Conservation (phyloP, 108 stramenopile genomes). For the Cylindrotheca fusiformis region DNA sequence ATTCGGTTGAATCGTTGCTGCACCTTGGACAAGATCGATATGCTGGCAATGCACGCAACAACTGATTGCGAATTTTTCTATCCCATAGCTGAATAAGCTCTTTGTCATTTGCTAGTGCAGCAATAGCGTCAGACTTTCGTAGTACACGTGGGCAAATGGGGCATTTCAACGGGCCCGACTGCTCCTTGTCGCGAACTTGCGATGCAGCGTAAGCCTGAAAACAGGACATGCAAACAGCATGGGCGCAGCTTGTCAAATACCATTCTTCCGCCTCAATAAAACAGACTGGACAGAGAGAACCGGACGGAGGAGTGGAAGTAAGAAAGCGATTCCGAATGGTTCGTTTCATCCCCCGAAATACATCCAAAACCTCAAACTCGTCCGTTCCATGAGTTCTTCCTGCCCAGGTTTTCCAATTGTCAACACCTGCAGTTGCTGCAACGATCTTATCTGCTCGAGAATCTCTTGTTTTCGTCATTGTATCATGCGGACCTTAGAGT, state of each 20-base stretch:
- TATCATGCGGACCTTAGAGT: too few species aligned
- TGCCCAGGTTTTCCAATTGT: slow-evolving; percentile 40
- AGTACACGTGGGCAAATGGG: slow-evolving; percentile 56
- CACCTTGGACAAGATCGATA: slow-evolving; percentile 66
- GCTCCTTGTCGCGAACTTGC: slow-evolving; percentile 49
- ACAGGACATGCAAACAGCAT: slow-evolving; percentile 61
- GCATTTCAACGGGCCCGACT: slow-evolving; percentile 63
- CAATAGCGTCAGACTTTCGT: slow-evolving; percentile 49
- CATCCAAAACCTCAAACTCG: slow-evolving; percentile 33
- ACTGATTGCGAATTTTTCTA: slow-evolving; percentile 47
- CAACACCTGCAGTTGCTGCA: slow-evolving; percentile 33
- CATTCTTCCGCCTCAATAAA: slow-evolving; percentile 37
- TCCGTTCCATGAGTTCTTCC: slow-evolving; percentile 28
- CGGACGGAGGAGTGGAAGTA: slow-evolving; percentile 1
- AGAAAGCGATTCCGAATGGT: not conserved
- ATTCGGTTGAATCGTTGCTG: not conserved
- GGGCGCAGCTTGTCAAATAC: slow-evolving; percentile 60
- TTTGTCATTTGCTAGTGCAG: slow-evolving; percentile 35
- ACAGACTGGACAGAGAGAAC: slow-evolving; percentile 36
- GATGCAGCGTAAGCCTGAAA: slow-evolving; percentile 48
- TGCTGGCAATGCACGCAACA: slow-evolving; percentile 47
- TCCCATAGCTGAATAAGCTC: slow-evolving; percentile 40
- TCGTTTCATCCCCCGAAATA: slow-evolving; percentile 28
- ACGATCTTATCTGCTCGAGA: slow-evolving; percentile 22
- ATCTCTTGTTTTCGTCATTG: too few species aligned